Evolutionary conservation across 1,284 basidiomycete genomes (phyloP), one percentile per base, ranked within the genome.

Genomic region (Tilletia setariae): DNA sequence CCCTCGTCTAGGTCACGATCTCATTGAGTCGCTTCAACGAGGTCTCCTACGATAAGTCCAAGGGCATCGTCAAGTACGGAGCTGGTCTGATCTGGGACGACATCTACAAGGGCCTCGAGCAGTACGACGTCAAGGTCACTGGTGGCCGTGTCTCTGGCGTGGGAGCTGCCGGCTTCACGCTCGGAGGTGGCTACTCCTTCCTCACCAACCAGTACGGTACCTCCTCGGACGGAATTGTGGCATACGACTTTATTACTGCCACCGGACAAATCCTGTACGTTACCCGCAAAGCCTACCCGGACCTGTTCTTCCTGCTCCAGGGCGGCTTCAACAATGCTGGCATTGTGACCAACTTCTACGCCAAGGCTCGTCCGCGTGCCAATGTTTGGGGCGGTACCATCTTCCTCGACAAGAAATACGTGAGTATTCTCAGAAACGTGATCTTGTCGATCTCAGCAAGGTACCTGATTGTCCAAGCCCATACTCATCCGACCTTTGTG

Each of bases 1-100:
- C 35, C 35, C 4, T 40, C 35, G 11, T 40, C 35, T 40, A 40
- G 35, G 35, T 89, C 2, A 87, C 87, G 0, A 87, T 89, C 67
- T 80, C 86, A 1, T 86, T 89, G 87, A 79, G 72, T 30, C 82
- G 84, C 2, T 88, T 88, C 76, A 84, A 84, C 0, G 77, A 86
- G 0, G 83, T 87, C 13, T 79, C 72, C 6, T 87, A 87, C 65
- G 74, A 86, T 65, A 68, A 81, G 1, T 68, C 69, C 0, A 71
- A 83, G 0, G 82, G 84, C 67, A 86, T 84, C 0, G 87, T 81
- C 1, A 83, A 80, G 0, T 75, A 88, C 23, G 88, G 88, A 0
- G 78, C 87, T 2, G 88, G 88, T 7, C 72, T 87, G 8, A 80
- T 85, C 4, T 89, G 88, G 87, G 87, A 88, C 68, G 84, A 86